These are phyloP conservation scores for Chalara sp. DNA, from an alignment of 2,329 filamentous ascomycete genomes.

Conservation along the genomic window DNA sequence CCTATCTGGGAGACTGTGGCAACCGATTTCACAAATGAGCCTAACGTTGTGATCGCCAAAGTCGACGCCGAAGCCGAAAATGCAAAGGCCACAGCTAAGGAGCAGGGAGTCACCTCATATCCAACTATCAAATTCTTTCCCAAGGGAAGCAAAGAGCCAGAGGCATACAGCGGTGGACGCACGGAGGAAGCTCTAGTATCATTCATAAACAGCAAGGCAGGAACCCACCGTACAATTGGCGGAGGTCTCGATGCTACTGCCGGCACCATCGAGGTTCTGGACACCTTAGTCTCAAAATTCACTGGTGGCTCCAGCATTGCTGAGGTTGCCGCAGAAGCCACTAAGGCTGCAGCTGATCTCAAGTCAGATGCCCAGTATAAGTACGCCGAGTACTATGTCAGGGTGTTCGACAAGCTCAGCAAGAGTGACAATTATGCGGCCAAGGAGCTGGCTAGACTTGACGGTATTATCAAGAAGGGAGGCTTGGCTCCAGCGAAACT, in stretches of 20 bases:
- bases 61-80: slow-evolving; percentile 88
- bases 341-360: slow-evolving; percentile 61
- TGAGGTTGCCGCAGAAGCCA: slow-evolving; percentile 62
- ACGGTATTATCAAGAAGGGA: slow-evolving; percentile 78
- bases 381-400: slow-evolving; percentile 91
- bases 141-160: slow-evolving; percentile 67
- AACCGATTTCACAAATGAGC: slow-evolving; percentile 70
- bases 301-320: slow-evolving; percentile 50
- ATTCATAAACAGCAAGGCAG: slow-evolving; percentile 84
- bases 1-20: slow-evolving; percentile 87
- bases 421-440: slow-evolving; percentile 70
- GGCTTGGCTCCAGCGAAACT: slow-evolving; percentile 78
- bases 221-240: slow-evolving; percentile 76
- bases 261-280: slow-evolving; percentile 75
- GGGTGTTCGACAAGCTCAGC: slow-evolving; percentile 78
- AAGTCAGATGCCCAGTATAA: slow-evolving; percentile 59
- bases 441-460: slow-evolving; percentile 79
- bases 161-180: slow-evolving; percentile 70
- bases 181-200: slow-evolving; percentile 67
- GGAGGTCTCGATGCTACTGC: slow-evolving; percentile 73
- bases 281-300: slow-evolving; percentile 70
- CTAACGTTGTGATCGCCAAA: slow-evolving; percentile 81
- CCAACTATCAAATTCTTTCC: slow-evolving; percentile 98
- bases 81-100: slow-evolving; percentile 69
- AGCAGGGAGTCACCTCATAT: slow-evolving; percentile 77